phyloP scores from a whole-genome alignment of 2,329 filamentous ascomycete species.

The Xylariales sp. region DNA sequence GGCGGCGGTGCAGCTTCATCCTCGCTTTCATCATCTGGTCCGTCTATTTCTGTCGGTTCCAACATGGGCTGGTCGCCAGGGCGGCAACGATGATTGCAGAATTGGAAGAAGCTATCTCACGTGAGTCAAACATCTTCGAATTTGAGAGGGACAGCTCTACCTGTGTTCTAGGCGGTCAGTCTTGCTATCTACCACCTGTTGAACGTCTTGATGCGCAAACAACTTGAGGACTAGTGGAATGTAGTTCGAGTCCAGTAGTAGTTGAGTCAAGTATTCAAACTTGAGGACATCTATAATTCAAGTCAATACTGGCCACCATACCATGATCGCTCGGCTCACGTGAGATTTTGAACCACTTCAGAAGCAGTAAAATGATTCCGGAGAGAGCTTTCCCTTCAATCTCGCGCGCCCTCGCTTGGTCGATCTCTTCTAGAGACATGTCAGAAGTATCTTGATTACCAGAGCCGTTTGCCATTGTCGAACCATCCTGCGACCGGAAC shows the following conservation, averaged over 20 bases:
- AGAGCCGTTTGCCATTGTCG: slow-evolving; percentile 26
- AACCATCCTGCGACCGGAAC: slow-evolving; percentile 24
- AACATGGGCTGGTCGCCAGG: slow-evolving; percentile 21
- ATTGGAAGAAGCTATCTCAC: slow-evolving; percentile 72
- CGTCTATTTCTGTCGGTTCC: slow-evolving; percentile 28
- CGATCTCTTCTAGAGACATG: slow-evolving; percentile 67
- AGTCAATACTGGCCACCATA: no score
- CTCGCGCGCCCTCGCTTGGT: slow-evolving; percentile 76
- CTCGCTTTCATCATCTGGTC: slow-evolving; percentile 49
- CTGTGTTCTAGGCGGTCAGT: slow-evolving; percentile 78
- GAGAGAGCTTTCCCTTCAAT: slow-evolving; percentile 89
- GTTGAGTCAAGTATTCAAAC: slow-evolving; percentile 91
- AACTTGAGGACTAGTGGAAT: slow-evolving; percentile 88
- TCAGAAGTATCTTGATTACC: slow-evolving; percentile 37
- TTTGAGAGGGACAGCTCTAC: slow-evolving; percentile 38
- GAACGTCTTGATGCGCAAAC: slow-evolving; percentile 90
- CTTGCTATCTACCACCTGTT: slow-evolving; percentile 80
- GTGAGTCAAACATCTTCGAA: slow-evolving; percentile 16
- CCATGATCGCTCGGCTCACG: no score
- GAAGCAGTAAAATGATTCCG: slow-evolving; percentile 76
- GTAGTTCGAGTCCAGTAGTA: slow-evolving; percentile 92
- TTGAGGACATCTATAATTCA: slow-evolving; percentile 71
- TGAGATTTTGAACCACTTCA: slow-evolving; percentile 96
- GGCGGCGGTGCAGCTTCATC: slow-evolving; percentile 83
- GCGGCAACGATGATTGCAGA: slow-evolving; percentile 58